A percentile compares a stretch with the other conserved stretches of the same genome.
Conservation (phyloP, 129 eudicot species). For the sunflower (Helianthus annuus) region HanXRQr2.0-SUNRISE NC_035443.2:181527549-181528048, state of each 20-base stretch:
- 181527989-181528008: conserved; percentile 98
- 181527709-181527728: conserved; percentile 79
- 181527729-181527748: conserved; percentile 90
- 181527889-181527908: neutral
- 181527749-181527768: conserved; percentile 93
- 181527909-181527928: neutral
- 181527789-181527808: conserved; percentile 99
- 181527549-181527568: conserved; percentile 22
- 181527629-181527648: conserved; percentile 2
- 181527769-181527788: conserved; percentile 87
- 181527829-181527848: conserved; percentile 89
- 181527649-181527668: neutral
- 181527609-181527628: too few relatives aligned
- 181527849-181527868: conserved; percentile 49
- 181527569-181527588: conserved; percentile 54
- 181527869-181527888: neutral
- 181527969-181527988: conserved; percentile 94
- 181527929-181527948: conserved; percentile 51
- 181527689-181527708: conserved; percentile 25
- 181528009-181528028: conserved; percentile 99
- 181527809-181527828: conserved; percentile 98
- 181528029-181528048: too few relatives aligned
- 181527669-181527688: neutral
- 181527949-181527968: conserved; percentile 97
- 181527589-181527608: neutral